These are phyloP conservation scores for Bruguiera gymnorhiza DNA, from an alignment of 345 rosid species.

Conservation along the genomic window DNA sequence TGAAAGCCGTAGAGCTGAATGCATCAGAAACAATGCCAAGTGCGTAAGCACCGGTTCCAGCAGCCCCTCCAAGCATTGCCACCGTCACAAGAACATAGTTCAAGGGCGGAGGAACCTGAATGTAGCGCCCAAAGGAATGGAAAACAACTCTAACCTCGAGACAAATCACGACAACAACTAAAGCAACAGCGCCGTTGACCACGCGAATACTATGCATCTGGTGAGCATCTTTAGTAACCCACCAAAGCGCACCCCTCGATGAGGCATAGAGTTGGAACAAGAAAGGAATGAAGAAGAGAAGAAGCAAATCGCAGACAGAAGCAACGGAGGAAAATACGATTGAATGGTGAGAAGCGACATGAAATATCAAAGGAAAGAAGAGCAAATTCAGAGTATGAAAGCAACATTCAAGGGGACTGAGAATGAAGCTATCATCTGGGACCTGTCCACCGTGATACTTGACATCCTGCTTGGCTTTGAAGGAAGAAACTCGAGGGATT, in stretches of 20 bases:
- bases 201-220: constrained; percentile 76
- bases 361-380: constrained; percentile 78
- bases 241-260: constrained; percentile 90
- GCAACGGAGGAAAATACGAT: constrained; percentile 67
- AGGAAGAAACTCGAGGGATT: constrained; percentile 82
- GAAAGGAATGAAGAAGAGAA: constrained; percentile 86
- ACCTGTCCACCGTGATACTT: constrained; percentile 94
- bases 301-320: constrained; percentile 64
- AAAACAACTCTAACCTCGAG: constrained; percentile 96
- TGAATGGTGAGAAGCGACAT: constrained; percentile 83
- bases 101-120: constrained; percentile 89
- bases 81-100: constrained; percentile 82
- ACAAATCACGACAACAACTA: constrained; percentile 75
- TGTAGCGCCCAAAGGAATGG: constrained; percentile 88
- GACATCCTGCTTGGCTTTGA: constrained; percentile 68
- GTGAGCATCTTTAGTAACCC: constrained; percentile 72
- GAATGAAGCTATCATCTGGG: constrained; percentile 81
- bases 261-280: constrained; percentile 88
- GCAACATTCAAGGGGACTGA: constrained; percentile 76
- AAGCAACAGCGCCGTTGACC: constrained; percentile 86
- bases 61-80: constrained; percentile 92
- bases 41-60: constrained; percentile 79
- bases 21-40: constrained; percentile 90
- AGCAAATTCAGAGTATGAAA: constrained; percentile 73
- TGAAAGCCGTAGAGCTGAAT: constrained; percentile 64